Evolutionary conservation across 2,329 filamentous ascomycete species (phyloP), one percentile per base, ranked within the genome.

Genomic region (Colletotrichum paranaense): DNA sequence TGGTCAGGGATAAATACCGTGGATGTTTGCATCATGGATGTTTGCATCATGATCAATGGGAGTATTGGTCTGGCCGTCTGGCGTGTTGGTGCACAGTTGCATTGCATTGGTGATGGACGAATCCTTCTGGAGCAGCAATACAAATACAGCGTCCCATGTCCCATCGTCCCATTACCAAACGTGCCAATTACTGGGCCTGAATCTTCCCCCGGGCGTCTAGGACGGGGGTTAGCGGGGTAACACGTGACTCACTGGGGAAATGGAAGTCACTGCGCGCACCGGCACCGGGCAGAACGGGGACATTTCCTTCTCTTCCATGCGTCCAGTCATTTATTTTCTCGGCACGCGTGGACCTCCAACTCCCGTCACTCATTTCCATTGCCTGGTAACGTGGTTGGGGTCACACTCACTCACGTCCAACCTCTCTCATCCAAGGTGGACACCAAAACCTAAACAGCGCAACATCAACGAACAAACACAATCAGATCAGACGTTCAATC

Each of bases 341-440:
- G 38, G 38, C 38, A 42, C 38, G 38, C 38, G 38, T 42, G 16
- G 38, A 7, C 38, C 38, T 42, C 32, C 28, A 53, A 32, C 30
- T n/a, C 11, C 42, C 26, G 26, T 52, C 35, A 49, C 32, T 32
- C 46, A 53, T 63, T 19, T 5, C 26, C 26, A 9, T 32, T 32
- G 16, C 9, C 22, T 52, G 30, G 57, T n/a, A 26, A 38, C 19
- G 42, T 58, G 28, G 9, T 59, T 26, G 58, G 56, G 69, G 28
- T 57, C 38, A 19, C 14, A 42, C 38, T 42, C 38, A 42, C 35
- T 72, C 52, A 68, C 30, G 58, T 72, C 59, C 65, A 68, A 32
- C 35, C 26, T 30, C 28, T 12, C 62, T 32, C 30, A 35, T n/a
- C 30, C 62, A 53, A 46, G 19, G 46, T 30, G 8, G 7, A n/a